These are phyloP conservation scores for Podospora tetraspora DNA, from an alignment of 495 filamentous ascomycete species.

Conservation along the genomic window DNA sequence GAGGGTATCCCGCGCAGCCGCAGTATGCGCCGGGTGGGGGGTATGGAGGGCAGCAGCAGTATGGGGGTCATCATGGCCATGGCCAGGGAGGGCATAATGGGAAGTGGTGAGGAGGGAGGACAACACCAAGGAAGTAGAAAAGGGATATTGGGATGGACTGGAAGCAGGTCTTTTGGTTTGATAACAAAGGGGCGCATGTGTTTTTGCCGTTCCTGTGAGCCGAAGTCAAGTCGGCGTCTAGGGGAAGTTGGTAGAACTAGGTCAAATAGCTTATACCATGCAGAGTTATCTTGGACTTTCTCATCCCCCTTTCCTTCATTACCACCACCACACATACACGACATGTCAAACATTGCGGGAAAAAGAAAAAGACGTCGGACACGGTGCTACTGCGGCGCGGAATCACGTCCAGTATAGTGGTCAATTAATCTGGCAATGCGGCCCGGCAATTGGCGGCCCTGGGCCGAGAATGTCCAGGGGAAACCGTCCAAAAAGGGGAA, in stretches of 20 bases:
- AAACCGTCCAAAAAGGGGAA: neutral
- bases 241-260: neutral
- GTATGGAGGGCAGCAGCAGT: neutral
- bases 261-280: neutral
- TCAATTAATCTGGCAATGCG: constrained; percentile 28
- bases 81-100: neutral
- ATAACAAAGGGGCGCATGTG: neutral
- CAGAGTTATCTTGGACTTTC: too few species aligned
- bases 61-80: neutral
- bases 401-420: constrained; percentile 5
- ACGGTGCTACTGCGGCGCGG: neutral
- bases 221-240: too few species aligned
- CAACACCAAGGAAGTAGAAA: too few species aligned
- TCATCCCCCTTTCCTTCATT: too few species aligned
- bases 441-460: constrained; percentile 17
- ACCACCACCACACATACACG: neutral
- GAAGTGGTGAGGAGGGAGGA: neutral
- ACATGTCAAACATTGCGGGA: neutral
- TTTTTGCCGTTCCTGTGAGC: neutral
- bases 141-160: neutral
- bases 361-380: neutral
- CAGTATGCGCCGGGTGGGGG: neutral
- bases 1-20: neutral
- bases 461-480: constrained; percentile 5
- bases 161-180: neutral